A percentile compares a stretch with the other conserved stretches of the same genome.
Evolutionary conservation across 306 rosid genomes (phyloP).

Genomic region (Clitoria ternatea): DNA sequence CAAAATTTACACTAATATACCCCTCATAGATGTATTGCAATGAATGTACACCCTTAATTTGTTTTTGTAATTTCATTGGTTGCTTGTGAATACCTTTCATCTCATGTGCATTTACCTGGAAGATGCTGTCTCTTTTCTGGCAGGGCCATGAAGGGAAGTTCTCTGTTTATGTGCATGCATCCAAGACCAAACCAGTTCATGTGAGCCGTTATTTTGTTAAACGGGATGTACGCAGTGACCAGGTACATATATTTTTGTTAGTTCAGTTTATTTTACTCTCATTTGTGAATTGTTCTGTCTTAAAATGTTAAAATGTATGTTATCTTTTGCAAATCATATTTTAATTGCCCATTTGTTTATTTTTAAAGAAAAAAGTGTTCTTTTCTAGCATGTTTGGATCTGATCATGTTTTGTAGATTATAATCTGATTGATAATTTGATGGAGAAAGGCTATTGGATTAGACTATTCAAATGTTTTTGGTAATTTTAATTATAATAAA

Average conservation of each 20-base stretch:
- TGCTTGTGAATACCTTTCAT: conserved; percentile 7
- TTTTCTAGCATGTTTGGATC: too few relatives aligned
- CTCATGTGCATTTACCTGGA: conserved; percentile 28
- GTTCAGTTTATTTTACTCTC: conserved; percentile 20
- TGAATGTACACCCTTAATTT: background rate
- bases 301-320: background rate
- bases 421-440: too few relatives aligned
- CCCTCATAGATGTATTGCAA: background rate
- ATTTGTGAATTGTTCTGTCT: background rate
- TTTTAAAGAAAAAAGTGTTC: background rate
- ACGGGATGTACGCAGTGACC: conserved; percentile 79
- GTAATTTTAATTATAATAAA: too few relatives aligned
- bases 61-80: conserved; percentile 16
- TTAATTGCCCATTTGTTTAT: background rate
- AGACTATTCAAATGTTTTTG: too few relatives aligned
- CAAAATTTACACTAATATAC: background rate
- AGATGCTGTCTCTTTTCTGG: conserved; percentile 28
- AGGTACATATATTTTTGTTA: conserved; percentile 47
- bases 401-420: too few relatives aligned
- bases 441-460: too few relatives aligned
- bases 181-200: conserved; percentile 78
- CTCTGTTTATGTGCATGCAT: conserved; percentile 94
- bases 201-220: conserved; percentile 73
- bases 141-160: conserved; percentile 99
- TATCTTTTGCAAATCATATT: background rate